These are phyloP conservation scores for Hypoxylon sp. DNA, from an alignment of 2,329 filamentous ascomycete species.

Conservation along the genomic window DNA sequence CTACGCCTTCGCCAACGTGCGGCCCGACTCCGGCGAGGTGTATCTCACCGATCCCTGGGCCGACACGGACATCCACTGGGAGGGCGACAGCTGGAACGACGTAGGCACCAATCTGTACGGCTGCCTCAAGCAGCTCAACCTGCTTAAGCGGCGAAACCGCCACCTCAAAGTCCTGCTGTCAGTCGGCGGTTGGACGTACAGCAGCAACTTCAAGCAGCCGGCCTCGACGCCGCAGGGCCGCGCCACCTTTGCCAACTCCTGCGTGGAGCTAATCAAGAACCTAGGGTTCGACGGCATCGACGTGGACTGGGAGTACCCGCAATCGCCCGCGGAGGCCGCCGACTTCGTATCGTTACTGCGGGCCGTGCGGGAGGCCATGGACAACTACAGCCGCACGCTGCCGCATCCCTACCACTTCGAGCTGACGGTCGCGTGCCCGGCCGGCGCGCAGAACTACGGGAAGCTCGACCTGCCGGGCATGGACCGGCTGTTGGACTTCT, in stretches of 20 bases:
- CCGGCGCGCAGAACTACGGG: slow-evolving; percentile 73
- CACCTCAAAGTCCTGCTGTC: slow-evolving; percentile 88
- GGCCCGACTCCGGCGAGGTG: slow-evolving; percentile 84
- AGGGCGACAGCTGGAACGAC: slow-evolving; percentile 79
- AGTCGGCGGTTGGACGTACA: slow-evolving; percentile 95
- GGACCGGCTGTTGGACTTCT: slow-evolving; percentile 78
- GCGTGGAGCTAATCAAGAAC: slow-evolving; percentile 82
- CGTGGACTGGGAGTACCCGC: slow-evolving; percentile 79
- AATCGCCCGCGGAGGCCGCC: slow-evolving; percentile 67
- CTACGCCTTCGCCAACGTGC: slow-evolving; percentile 91
- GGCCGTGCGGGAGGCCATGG: slow-evolving; percentile 70
- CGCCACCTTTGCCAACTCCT: slow-evolving; percentile 78
- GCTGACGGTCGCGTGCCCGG: slow-evolving; percentile 75
- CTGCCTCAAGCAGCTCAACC: slow-evolving; percentile 87
- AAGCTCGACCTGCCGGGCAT: slow-evolving; percentile 74
- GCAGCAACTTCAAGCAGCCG: slow-evolving; percentile 82
- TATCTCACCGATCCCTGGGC: slow-evolving; percentile 76
- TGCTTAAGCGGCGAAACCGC: slow-evolving; percentile 85
- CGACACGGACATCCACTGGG: slow-evolving; percentile 81
- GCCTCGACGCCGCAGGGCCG: slow-evolving; percentile 80
- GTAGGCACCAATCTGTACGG: slow-evolving; percentile 86
- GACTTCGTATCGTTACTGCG: slow-evolving; percentile 72
- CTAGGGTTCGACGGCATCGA: slow-evolving; percentile 83
- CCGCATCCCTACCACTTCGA: slow-evolving; percentile 69
- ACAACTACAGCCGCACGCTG: slow-evolving; percentile 66